Evolutionary conservation across 2,329 filamentous ascomycete species (phyloP).

Genomic region (Hypoxylon rubiginosum): DNA sequence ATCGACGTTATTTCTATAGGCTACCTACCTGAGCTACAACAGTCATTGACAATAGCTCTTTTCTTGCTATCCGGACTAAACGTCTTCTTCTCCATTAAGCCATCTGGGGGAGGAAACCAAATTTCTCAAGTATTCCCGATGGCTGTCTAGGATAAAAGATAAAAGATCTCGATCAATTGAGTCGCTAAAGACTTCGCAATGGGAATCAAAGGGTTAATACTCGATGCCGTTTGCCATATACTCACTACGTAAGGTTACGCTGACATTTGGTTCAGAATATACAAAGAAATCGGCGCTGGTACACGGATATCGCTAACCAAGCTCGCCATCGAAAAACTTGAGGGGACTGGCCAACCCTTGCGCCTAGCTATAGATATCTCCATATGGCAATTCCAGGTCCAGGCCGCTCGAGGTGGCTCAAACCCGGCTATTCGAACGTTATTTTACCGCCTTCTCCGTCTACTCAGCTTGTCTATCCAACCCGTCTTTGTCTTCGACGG

Average conservation of each 20-base stretch:
- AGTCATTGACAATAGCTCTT: background rate
- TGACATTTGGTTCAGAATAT: constrained; percentile 73
- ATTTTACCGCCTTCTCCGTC: constrained; percentile 88
- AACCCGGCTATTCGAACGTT: constrained; percentile 93
- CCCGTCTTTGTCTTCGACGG: constrained; percentile 94
- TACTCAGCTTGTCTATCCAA: constrained; percentile 82
- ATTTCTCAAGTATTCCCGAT: constrained; percentile 12
- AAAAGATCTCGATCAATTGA: constrained; percentile 2
- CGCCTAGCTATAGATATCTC: constrained; percentile 93
- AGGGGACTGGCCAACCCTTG: constrained; percentile 77
- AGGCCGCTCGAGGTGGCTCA: constrained; percentile 85
- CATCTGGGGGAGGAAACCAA: no score
- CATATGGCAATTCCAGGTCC: constrained; percentile 97
- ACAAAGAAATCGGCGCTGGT: constrained; percentile 87
- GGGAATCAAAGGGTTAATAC: constrained; percentile 75
- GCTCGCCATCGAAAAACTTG: constrained; percentile 82
- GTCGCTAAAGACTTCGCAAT: constrained; percentile 55
- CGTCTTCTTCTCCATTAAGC: background rate
- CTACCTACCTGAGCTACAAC: background rate
- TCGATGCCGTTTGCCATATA: background rate
- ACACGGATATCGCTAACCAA: constrained; percentile 85
- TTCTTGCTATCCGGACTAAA: background rate
- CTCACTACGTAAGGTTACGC: constrained; percentile 3
- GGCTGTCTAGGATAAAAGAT: constrained; percentile 8
- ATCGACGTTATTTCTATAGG: background rate